A percentile compares a stretch with the other conserved stretches of the same genome.
These are phyloP conservation scores for Hyaloperonospora arabidopsidis DNA, from an alignment of 352 stramenopile genomes.

Conservation along the genomic window DNA sequence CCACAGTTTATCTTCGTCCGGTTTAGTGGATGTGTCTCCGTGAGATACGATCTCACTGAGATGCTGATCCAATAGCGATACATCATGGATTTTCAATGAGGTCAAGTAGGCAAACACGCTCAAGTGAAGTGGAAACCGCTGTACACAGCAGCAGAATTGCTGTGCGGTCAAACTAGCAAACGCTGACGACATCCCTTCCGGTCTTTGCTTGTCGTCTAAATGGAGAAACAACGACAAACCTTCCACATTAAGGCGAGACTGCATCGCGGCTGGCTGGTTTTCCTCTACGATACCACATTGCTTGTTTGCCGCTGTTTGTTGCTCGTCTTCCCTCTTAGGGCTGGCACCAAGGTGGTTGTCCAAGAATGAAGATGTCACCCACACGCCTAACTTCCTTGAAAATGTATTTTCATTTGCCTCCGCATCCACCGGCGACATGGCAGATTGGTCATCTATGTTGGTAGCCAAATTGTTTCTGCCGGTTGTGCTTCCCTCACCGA, in stretches of 20 bases:
- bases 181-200: constrained; percentile 28
- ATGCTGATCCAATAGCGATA: constrained; percentile 49
- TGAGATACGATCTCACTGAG: constrained; percentile 63
- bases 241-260: constrained; percentile 67
- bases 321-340: constrained; percentile 22
- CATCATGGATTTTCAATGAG: constrained; percentile 64
- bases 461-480: constrained; percentile 13
- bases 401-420: constrained; percentile 33
- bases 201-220: constrained; percentile 32
- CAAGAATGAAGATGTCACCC: constrained; percentile 51
- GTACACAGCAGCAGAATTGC: constrained; percentile 64
- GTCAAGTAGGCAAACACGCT: constrained; percentile 66
- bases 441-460: constrained; percentile 25
- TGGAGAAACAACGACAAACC: constrained; percentile 65
- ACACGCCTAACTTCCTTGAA: constrained; percentile 47
- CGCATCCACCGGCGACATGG: constrained; percentile 25
- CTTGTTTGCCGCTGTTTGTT: constrained; percentile 14
- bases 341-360: constrained; percentile 28
- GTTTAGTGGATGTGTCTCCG: constrained; percentile 21
- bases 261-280: constrained; percentile 40
- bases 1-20: constrained; percentile 16
- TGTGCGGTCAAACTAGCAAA: constrained; percentile 61
- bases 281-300: constrained; percentile 25
- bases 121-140: constrained; percentile 60
- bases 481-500: constrained; percentile 23